A percentile compares a stretch with the other conserved stretches of the same genome.
Conservation (phyloP, 2,329 filamentous ascomycete species). For the Ophiostoma perfectum region DNA sequence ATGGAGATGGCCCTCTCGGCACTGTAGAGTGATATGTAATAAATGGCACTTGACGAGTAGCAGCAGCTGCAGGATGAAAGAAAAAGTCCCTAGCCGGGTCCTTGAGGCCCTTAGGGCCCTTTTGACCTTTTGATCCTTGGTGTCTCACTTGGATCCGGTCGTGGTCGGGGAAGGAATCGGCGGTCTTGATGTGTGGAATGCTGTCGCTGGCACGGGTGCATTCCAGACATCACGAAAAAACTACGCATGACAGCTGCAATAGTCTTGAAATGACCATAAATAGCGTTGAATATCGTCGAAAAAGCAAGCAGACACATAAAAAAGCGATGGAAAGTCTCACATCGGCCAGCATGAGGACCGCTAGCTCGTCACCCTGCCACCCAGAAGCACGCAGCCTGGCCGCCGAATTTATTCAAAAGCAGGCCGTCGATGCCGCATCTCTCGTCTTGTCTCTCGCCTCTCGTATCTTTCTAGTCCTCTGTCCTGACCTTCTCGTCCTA, state of each 20-base stretch:
- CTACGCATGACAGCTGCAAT: too few species aligned
- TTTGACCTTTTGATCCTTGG: background rate
- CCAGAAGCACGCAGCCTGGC: conserved; percentile 10
- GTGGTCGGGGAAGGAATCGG: background rate
- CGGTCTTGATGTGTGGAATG: background rate
- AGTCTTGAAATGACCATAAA: too few species aligned
- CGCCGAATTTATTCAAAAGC: conserved; percentile 4
- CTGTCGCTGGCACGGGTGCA: background rate
- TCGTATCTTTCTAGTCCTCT: too few species aligned
- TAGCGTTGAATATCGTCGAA: too few species aligned
- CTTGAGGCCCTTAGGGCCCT: too few species aligned
- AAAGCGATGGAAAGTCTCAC: too few species aligned
- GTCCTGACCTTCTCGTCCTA: background rate
- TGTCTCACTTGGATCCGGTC: background rate
- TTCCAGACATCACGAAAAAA: background rate
- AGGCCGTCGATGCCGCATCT: background rate
- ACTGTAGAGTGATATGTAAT: background rate
- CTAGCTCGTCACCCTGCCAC: conserved; percentile 22
- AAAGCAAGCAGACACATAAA: too few species aligned
- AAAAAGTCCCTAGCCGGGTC: background rate
- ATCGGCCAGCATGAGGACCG: background rate
- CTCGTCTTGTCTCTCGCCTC: too few species aligned
- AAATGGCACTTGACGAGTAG: background rate
- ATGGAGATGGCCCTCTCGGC: background rate
- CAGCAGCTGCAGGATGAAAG: background rate